A percentile compares a stretch with the other conserved stretches of the same genome.
phyloP scores from a whole-genome alignment of 352 stramenopile species.

The Phytophthora fragariae region DNA sequence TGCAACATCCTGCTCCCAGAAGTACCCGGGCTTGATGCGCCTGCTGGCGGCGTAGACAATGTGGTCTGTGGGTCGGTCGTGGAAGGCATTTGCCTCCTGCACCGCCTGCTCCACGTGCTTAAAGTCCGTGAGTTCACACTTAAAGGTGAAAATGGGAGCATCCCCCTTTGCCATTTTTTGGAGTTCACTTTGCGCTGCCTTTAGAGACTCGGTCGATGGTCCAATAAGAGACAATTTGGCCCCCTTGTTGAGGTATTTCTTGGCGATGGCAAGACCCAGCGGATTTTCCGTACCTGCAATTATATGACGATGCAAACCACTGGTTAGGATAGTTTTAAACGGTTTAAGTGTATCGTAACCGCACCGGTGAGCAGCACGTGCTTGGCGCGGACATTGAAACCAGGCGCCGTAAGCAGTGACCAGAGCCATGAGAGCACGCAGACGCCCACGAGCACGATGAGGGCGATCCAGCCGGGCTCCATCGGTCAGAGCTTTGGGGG shows the following conservation, averaged over 20 bases:
- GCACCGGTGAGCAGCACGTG: slow-evolving; percentile 72
- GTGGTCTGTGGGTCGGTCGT: slow-evolving; percentile 66
- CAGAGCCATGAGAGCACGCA: slow-evolving; percentile 57
- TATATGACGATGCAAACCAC: neutral
- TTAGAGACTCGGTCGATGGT: slow-evolving; percentile 43
- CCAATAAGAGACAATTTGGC: slow-evolving; percentile 67
- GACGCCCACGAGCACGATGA: slow-evolving; percentile 46
- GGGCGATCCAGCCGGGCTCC: slow-evolving; percentile 47
- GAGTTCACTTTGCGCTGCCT: slow-evolving; percentile 46
- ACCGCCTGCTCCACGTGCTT: slow-evolving; percentile 49
- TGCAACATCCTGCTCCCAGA: slow-evolving; percentile 62
- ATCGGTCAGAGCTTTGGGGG: slow-evolving; percentile 9
- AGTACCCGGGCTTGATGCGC: slow-evolving; percentile 44
- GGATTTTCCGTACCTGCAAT: slow-evolving; percentile 46
- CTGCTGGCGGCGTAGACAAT: slow-evolving; percentile 57
- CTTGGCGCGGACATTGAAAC: slow-evolving; percentile 55
- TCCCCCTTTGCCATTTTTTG: slow-evolving; percentile 28
- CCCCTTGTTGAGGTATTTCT: slow-evolving; percentile 58
- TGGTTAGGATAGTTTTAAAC: slow-evolving; percentile 11
- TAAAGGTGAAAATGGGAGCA: slow-evolving; percentile 43
- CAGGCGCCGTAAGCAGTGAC: slow-evolving; percentile 51
- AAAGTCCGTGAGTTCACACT: slow-evolving; percentile 52
- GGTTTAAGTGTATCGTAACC: neutral
- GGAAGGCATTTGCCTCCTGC: slow-evolving; percentile 62
- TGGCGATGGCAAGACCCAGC: slow-evolving; percentile 67